phyloP scores from a whole-genome alignment of 2,329 filamentous ascomycete genomes.

The Lasiodiplodia citricola region DNA sequence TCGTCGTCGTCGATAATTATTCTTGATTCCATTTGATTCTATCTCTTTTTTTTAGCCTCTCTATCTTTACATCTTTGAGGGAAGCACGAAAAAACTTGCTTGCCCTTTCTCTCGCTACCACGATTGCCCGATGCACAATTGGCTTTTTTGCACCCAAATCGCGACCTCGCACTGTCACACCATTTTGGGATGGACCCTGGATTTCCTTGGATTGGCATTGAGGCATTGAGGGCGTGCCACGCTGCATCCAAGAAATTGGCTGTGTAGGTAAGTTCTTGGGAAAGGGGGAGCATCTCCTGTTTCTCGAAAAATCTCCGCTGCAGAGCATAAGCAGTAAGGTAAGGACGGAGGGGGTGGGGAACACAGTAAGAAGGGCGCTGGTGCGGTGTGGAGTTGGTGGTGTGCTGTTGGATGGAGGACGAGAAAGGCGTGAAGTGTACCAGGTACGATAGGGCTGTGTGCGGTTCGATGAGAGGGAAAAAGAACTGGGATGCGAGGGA shows the following conservation, averaged over 20 bases:
- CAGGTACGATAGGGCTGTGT: background rate
- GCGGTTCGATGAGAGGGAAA: background rate
- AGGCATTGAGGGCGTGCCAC: background rate
- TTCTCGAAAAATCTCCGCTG: constrained; percentile 18
- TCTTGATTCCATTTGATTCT: too few relatives aligned
- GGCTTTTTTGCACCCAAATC: background rate
- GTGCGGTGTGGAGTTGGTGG: background rate
- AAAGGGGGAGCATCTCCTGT: background rate
- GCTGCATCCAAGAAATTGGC: background rate
- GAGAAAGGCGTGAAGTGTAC: background rate
- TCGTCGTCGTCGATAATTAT: too few relatives aligned
- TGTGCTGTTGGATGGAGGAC: background rate
- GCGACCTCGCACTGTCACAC: background rate
- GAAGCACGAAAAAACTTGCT: background rate
- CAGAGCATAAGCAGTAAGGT: constrained; percentile 17
- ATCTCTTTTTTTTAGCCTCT: background rate
- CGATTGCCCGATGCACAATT: background rate
- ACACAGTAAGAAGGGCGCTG: background rate
- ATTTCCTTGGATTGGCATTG: background rate
- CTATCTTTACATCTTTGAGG: background rate
- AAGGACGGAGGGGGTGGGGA: background rate
- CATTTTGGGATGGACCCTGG: background rate
- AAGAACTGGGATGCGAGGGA: background rate
- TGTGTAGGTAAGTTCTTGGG: background rate
- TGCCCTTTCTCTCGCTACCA: background rate